Evolutionary conservation across 345 rosid genomes (phyloP).

Genomic region (Aethionema arabicum): DNA sequence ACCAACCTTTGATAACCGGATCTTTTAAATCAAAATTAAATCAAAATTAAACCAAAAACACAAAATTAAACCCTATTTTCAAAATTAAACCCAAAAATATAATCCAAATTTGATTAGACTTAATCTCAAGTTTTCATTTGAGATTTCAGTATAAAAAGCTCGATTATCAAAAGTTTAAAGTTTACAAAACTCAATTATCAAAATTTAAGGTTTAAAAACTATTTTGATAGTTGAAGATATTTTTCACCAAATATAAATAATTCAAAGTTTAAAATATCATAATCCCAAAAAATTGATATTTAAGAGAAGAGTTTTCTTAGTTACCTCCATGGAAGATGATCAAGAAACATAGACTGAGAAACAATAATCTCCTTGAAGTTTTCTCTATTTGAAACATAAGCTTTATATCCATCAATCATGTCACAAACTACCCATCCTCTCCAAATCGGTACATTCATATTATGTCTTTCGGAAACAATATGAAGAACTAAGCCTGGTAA

Average conservation of each 20-base stretch:
- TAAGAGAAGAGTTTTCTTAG: neutral
- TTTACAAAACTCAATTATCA: too few species aligned
- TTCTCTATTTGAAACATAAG: constrained; percentile 65
- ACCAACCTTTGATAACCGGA: too few species aligned
- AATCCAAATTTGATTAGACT: too few species aligned
- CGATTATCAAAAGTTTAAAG: too few species aligned
- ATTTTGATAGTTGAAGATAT: too few species aligned
- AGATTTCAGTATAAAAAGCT: too few species aligned
- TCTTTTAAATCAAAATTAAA: too few species aligned
- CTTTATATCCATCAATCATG: constrained; percentile 44
- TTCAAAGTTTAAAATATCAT: constrained; percentile 10
- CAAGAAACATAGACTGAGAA: constrained; percentile 86
- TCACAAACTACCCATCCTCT: constrained; percentile 52
- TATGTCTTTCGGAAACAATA: constrained; percentile 51
- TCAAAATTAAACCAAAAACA: too few species aligned
- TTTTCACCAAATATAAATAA: neutral
- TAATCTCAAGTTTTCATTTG: too few species aligned
- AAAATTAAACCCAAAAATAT: too few species aligned
- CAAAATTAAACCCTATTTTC: too few species aligned
- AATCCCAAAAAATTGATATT: neutral
- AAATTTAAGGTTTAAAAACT: too few species aligned
- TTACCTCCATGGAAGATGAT: constrained; percentile 97
- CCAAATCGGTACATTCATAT: constrained; percentile 47
- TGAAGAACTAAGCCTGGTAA: constrained; percentile 79
- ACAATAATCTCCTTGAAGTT: constrained; percentile 70